A percentile compares a stretch with the other conserved stretches of the same genome.
Evolutionary conservation across 371 early-diverging fungal genomes (phyloP).

Genomic region (Mortierella sp.): DNA sequence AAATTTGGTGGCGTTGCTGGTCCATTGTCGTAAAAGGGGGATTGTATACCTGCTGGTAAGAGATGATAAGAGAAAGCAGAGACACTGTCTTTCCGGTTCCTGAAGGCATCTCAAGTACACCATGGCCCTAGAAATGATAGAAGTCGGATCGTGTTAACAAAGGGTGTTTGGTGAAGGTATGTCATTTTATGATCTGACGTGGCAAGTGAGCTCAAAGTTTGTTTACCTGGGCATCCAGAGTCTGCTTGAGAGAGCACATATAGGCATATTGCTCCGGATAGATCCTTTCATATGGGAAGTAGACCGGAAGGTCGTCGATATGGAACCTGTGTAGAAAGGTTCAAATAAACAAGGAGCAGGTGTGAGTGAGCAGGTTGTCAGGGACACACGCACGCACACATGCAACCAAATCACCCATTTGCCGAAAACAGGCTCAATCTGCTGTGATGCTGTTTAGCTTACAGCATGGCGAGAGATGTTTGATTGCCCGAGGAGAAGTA

Average conservation of each 20-base stretch:
- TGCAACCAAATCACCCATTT: background rate
- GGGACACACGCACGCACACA: background rate
- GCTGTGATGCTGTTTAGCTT: background rate
- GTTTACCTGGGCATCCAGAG: constrained; percentile 90
- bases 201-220: background rate
- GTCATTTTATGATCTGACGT: background rate
- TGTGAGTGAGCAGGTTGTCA: background rate
- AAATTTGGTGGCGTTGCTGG: constrained; percentile 51
- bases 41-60: constrained; percentile 89
- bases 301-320: constrained; percentile 95
- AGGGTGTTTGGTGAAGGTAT: background rate
- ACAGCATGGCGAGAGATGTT: background rate
- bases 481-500: background rate
- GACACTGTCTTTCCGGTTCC: constrained; percentile 99
- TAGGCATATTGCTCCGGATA: constrained; percentile 99
- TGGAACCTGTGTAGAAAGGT: constrained; percentile 71
- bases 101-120: constrained; percentile 99
- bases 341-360: background rate
- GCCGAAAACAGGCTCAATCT: background rate
- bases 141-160: background rate
- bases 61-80: constrained; percentile 96
- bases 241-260: constrained; percentile 96
- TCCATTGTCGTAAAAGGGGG: background rate
- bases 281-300: constrained; percentile 99
- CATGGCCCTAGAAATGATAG: constrained; percentile 81